phyloP scores from a whole-genome alignment of 208 protist genomes.

The Leishmania major region DNA sequence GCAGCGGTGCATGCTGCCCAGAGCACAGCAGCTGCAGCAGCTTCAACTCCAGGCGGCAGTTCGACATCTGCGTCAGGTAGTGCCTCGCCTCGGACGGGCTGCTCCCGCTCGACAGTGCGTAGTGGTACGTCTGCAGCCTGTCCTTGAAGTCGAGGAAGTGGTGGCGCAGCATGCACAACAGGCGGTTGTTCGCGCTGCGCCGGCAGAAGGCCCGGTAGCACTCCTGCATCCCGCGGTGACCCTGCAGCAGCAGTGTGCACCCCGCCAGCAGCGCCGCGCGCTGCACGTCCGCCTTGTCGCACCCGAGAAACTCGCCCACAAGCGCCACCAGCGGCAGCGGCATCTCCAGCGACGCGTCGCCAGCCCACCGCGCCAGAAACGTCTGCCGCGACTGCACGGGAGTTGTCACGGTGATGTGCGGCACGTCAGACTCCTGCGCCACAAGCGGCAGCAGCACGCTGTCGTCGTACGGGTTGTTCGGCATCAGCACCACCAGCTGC shows the following conservation, averaged over 20 bases:
- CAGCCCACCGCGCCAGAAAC: constrained; percentile 37
- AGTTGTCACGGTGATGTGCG: constrained; percentile 28
- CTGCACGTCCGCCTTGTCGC: constrained; percentile 36
- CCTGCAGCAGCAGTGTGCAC: constrained; percentile 39
- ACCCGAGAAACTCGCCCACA: constrained; percentile 38
- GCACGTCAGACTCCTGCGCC: constrained; percentile 28
- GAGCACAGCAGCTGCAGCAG: constrained; percentile 73
- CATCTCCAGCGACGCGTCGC: constrained; percentile 39
- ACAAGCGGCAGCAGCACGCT: constrained; percentile 35
- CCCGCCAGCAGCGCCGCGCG: constrained; percentile 33
- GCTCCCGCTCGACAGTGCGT: constrained; percentile 28
- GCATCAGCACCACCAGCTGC: constrained; percentile 41
- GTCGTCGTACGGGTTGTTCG: constrained; percentile 45
- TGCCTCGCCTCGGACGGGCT: constrained; percentile 27
- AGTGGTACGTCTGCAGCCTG: constrained; percentile 31
- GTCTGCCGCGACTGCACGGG: constrained; percentile 34
- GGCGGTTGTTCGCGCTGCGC: constrained; percentile 40
- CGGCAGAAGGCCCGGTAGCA: constrained; percentile 42
- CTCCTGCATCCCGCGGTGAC: constrained; percentile 55
- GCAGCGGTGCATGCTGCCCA: constrained; percentile 54
- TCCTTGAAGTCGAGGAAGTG: constrained; percentile 43
- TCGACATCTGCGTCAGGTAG: constrained; percentile 32
- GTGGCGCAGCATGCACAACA: constrained; percentile 52
- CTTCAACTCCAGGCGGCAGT: constrained; percentile 42
- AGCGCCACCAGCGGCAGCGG: constrained; percentile 46